Conservation (phyloP, 148 eudicot genomes). For the Diospyros lotus region DNA sequence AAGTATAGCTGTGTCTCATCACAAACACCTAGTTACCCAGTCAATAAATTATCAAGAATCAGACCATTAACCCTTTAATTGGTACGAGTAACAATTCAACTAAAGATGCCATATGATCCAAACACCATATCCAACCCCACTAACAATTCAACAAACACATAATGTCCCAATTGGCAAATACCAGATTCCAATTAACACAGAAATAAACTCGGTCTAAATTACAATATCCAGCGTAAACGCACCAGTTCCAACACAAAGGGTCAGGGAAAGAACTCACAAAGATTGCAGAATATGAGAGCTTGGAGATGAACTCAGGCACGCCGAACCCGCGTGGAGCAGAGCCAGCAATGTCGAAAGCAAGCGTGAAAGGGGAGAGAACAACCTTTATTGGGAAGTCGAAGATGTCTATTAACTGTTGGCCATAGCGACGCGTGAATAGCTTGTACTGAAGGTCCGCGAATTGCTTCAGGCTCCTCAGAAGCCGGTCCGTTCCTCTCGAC, state of each 20-base stretch:
- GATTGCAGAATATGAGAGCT: constrained; percentile 62
- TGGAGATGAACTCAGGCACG: constrained; percentile 74
- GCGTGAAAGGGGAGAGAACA: constrained; percentile 64
- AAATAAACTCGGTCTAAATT: neutral
- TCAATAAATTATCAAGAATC: neutral
- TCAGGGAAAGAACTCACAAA: constrained; percentile 42
- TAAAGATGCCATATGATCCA: neutral
- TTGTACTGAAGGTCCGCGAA: constrained; percentile 44
- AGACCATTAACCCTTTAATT: neutral
- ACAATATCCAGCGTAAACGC: neutral
- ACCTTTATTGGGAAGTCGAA: constrained; percentile 63
- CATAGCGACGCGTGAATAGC: constrained; percentile 36
- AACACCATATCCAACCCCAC: neutral
- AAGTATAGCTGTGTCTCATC: neutral
- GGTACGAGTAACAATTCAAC: neutral
- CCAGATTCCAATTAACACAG: neutral
- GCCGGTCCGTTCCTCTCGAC: constrained; percentile 38
- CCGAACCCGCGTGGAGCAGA: constrained; percentile 93
- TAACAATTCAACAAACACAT: neutral
- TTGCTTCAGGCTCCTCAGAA: constrained; percentile 30
- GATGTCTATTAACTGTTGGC: constrained; percentile 47
- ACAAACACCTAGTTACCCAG: neutral
- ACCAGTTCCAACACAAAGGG: neutral
- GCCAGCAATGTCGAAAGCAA: constrained; percentile 68
- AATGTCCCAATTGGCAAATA: neutral